Conservation (phyloP, 2,329 filamentous ascomycete genomes). For the Zalaria sp. region DNA sequence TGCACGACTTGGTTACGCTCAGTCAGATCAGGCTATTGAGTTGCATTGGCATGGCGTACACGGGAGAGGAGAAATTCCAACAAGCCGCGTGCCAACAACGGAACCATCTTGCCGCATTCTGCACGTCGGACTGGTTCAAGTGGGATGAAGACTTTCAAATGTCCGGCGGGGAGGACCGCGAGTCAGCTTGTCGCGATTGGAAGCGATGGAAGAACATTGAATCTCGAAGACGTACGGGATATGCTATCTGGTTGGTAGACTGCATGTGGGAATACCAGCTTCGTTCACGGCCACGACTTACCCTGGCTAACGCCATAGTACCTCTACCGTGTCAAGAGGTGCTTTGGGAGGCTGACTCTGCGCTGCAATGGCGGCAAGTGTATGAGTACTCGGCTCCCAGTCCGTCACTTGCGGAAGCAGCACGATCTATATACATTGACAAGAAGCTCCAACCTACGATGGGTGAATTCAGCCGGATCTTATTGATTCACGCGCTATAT, state of each 20-base stretch:
- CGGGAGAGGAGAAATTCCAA: constrained; percentile 7
- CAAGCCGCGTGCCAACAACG: constrained; percentile 4
- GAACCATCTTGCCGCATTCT: constrained; percentile 4
- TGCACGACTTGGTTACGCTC: constrained; percentile 4
- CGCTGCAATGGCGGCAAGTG: constrained; percentile 10
- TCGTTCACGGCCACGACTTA: constrained; percentile 5
- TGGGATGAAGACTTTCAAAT: neutral
- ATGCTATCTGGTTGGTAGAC: constrained; percentile 13
- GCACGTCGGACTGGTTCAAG: constrained; percentile 6
- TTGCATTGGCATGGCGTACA: constrained; percentile 7
- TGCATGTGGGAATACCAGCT: constrained; percentile 11
- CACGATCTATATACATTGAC: constrained; percentile 34
- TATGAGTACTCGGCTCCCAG: constrained; percentile 5
- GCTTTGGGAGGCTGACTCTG: constrained; percentile 12
- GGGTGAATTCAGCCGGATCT: constrained; percentile 34
- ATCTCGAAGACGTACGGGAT: constrained; percentile 9
- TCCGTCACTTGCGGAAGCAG: constrained; percentile 24
- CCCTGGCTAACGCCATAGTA: constrained; percentile 8
- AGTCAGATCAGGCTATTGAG: constrained; percentile 6
- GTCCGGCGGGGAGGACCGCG: neutral
- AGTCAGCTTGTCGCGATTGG: constrained; percentile 6
- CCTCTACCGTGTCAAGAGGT: constrained; percentile 14
- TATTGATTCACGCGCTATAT: constrained; percentile 37
- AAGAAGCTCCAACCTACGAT: constrained; percentile 29
- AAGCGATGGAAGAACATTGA: constrained; percentile 8